A percentile compares a stretch with the other conserved stretches of the same genome.
These are phyloP conservation scores for Fusarium tricinctum DNA, from an alignment of 2,329 filamentous ascomycete genomes.

Conservation along the genomic window DNA sequence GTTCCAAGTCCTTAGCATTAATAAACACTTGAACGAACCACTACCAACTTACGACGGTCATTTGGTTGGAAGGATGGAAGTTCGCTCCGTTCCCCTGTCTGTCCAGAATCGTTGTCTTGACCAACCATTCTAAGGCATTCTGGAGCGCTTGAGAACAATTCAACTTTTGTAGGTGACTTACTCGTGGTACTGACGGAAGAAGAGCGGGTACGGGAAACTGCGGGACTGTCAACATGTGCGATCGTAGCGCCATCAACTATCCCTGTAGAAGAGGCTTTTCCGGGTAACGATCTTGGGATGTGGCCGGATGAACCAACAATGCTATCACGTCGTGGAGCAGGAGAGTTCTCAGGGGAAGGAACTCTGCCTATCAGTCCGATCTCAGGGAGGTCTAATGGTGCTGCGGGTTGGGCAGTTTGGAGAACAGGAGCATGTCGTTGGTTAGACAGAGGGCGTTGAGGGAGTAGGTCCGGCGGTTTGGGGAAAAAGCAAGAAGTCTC, in stretches of 20 bases:
- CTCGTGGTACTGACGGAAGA: background rate
- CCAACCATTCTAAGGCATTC: background rate
- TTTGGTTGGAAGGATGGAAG: background rate
- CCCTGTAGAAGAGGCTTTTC: background rate
- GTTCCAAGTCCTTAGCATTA: slow-evolving; percentile 1
- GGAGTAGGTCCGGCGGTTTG: background rate
- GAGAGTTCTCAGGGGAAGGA: background rate
- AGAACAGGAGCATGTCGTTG: background rate
- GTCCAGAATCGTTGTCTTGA: background rate
- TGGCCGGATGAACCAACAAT: background rate
- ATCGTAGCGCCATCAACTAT: background rate
- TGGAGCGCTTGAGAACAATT: background rate
- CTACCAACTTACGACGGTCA: background rate
- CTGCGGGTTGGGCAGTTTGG: background rate
- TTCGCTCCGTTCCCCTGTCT: background rate
- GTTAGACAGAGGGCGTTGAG: background rate
- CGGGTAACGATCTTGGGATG: background rate
- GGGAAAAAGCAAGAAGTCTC: slow-evolving; percentile 6
- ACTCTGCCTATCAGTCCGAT: slow-evolving; percentile 20
- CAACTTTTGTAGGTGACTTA: background rate
- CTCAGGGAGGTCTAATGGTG: slow-evolving; percentile 39
- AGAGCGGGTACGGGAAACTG: background rate
- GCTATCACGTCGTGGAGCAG: background rate
- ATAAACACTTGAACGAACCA: background rate
- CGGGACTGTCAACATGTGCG: background rate